phyloP scores from a whole-genome alignment of 2,329 filamentous ascomycete genomes.

The Fusarium pseudocircinatum region DNA sequence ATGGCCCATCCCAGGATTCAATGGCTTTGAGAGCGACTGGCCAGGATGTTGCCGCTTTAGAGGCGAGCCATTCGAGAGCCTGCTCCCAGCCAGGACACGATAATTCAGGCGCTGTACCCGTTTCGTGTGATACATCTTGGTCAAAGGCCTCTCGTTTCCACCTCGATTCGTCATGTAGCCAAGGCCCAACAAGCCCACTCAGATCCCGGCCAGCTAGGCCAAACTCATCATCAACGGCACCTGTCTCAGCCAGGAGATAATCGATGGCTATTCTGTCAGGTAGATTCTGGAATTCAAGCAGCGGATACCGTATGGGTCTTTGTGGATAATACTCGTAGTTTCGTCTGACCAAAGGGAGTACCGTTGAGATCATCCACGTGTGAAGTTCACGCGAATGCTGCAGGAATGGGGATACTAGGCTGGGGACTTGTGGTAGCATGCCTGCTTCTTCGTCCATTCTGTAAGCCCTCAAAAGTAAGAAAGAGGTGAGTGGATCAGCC shows the following conservation, averaged over 20 bases:
- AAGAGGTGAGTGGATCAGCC: constrained; percentile 67
- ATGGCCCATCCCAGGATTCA: constrained; percentile 77
- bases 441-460: constrained; percentile 77
- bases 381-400: constrained; percentile 68
- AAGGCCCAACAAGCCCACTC: constrained; percentile 75
- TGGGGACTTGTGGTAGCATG: constrained; percentile 73
- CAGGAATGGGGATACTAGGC: constrained; percentile 75
- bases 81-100: constrained; percentile 73
- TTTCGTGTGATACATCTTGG: constrained; percentile 33
- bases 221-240: constrained; percentile 51
- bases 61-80: constrained; percentile 73
- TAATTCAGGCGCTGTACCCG: constrained; percentile 42
- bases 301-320: constrained; percentile 57
- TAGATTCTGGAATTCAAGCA: constrained; percentile 71
- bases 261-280: constrained; percentile 68
- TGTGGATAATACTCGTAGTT: constrained; percentile 76
- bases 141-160: constrained; percentile 52
- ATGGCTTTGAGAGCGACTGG: constrained; percentile 69
- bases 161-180: constrained; percentile 73
- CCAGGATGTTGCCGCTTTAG: constrained; percentile 69
- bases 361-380: constrained; percentile 74
- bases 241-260: constrained; percentile 68
- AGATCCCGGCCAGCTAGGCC: constrained; percentile 69
- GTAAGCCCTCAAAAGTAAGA: constrained; percentile 74
- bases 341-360: constrained; percentile 74